A percentile compares a stretch with the other conserved stretches of the same genome.
Conservation (phyloP, 768 basidiomycete genomes). For the Collybiopsis confluens region DNA sequence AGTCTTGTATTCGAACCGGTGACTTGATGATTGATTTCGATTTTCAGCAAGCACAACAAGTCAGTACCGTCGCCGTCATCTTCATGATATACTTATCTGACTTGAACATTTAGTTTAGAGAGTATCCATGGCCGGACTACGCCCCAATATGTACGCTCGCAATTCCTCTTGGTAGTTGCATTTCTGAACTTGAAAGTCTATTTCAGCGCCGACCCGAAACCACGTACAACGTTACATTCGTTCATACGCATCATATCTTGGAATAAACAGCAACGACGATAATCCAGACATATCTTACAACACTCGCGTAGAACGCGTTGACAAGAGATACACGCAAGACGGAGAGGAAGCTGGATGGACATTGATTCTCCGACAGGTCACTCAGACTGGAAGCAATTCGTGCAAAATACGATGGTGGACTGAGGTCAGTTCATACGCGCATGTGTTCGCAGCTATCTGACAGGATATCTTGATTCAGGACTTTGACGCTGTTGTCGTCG, state of each 20-base stretch:
- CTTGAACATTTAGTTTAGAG: conserved; percentile 20
- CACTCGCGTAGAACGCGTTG: conserved; percentile 42
- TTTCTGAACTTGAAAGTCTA: background rate
- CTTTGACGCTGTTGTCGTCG: conserved; percentile 31
- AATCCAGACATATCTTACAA: conserved; percentile 36
- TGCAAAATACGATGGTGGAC: conserved; percentile 32
- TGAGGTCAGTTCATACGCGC: conserved; percentile 22
- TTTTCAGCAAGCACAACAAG: conserved; percentile 11
- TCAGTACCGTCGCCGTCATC: background rate
- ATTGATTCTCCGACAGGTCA: conserved; percentile 28
- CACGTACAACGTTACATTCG: conserved; percentile 34
- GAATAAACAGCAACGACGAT: conserved; percentile 38
- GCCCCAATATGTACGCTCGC: conserved; percentile 27
- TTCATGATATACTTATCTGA: background rate
- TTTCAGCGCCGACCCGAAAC: conserved; percentile 28
- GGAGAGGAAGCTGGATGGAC: conserved; percentile 31
- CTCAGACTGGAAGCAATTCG: conserved; percentile 12
- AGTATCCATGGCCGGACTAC: conserved; percentile 26
- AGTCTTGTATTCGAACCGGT: background rate
- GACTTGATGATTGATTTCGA: background rate
- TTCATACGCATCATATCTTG: conserved; percentile 36
- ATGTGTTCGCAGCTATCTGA: conserved; percentile 1
- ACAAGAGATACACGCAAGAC: conserved; percentile 29
- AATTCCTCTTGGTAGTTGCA: background rate
- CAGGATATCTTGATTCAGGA: conserved; percentile 19